Percentiles rank a stretch among this genome's conserved stretches.
These are phyloP conservation scores for Byssothecium circinans DNA, from an alignment of 2,329 filamentous ascomycete species.

Conservation along the genomic window DNA sequence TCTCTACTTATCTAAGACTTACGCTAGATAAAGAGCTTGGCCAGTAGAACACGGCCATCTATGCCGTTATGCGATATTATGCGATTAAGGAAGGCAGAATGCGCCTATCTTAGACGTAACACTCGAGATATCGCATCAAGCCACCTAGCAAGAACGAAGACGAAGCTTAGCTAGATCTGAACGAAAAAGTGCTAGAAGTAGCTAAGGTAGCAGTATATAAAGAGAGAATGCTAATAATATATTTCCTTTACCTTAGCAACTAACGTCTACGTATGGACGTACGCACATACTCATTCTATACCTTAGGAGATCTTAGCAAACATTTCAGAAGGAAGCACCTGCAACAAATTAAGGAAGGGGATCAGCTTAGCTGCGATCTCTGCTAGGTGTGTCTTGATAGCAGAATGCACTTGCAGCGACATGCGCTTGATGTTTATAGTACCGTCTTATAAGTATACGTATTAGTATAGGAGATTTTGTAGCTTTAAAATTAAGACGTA, in stretches of 20 bases:
- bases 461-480: too few species aligned
- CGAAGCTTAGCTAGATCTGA: conserved; percentile 2
- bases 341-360: conserved; percentile 4
- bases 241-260: conserved; percentile 19
- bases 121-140: conserved; percentile 1
- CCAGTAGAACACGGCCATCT: conserved; percentile 7
- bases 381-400: conserved; percentile 4
- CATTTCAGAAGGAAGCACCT: conserved; percentile 17
- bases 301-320: conserved; percentile 17
- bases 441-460: conserved; percentile 8
- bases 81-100: conserved; percentile 12
- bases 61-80: conserved; percentile 13
- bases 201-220: conserved; percentile 17
- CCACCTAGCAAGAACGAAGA: conserved; percentile 9
- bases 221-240: conserved; percentile 17
- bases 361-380: conserved; percentile 3
- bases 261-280: conserved; percentile 4
- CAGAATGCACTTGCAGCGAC: conserved; percentile 9
- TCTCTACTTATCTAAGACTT: conserved; percentile 3
- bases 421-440: conserved; percentile 8
- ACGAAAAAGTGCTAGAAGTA: conserved; percentile 16
- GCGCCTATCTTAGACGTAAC: conserved; percentile 1
- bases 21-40: conserved; percentile 7
- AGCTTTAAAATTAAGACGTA: too few species aligned
- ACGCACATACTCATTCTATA: conserved; percentile 12